A percentile compares a stretch with the other conserved stretches of the same genome.
Evolutionary conservation across 2,329 filamentous ascomycete species (phyloP).

Genomic region (Metarhizium rileyi): DNA sequence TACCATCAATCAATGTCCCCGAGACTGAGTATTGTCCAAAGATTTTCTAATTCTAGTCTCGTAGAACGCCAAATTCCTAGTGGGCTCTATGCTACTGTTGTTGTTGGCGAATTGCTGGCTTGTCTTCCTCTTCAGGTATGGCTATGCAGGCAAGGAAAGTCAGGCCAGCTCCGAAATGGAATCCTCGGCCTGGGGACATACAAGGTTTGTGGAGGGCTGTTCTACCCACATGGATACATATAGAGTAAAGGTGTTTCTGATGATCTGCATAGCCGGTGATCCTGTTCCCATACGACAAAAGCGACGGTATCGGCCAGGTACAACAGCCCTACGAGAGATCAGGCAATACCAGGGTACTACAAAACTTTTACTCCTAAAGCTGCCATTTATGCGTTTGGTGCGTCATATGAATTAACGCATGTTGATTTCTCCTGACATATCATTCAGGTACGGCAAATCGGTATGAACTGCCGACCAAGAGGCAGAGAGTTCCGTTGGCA

Average conservation of each 20-base stretch:
- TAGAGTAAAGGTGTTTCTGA: conserved; percentile 9
- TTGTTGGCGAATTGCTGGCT: neutral
- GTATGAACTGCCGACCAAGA: conserved; percentile 49
- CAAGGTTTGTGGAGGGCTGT: conserved; percentile 22
- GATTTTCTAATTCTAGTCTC: neutral
- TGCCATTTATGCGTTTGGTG: conserved; percentile 71
- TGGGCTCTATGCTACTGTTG: neutral
- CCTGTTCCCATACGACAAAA: conserved; percentile 54
- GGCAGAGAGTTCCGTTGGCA: conserved; percentile 82
- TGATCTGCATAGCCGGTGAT: conserved; percentile 51
- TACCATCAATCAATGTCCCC: too few species aligned
- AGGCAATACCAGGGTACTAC: conserved; percentile 81
- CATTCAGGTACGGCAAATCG: conserved; percentile 54
- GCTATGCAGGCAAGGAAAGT: neutral
- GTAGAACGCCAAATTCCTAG: neutral
- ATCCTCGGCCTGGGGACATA: conserved; percentile 27
- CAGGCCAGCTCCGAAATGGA: conserved; percentile 1
- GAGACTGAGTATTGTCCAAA: neutral
- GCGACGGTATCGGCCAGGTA: conserved; percentile 66
- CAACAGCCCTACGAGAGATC: conserved; percentile 84
- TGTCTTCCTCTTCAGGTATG: neutral
- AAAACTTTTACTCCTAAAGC: conserved; percentile 72
- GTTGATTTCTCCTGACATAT: neutral
- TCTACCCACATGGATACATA: neutral
- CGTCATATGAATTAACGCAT: conserved; percentile 9